Conservation (phyloP, 2,329 filamentous ascomycete genomes). For the Clarireedia monteithiana region DNA sequence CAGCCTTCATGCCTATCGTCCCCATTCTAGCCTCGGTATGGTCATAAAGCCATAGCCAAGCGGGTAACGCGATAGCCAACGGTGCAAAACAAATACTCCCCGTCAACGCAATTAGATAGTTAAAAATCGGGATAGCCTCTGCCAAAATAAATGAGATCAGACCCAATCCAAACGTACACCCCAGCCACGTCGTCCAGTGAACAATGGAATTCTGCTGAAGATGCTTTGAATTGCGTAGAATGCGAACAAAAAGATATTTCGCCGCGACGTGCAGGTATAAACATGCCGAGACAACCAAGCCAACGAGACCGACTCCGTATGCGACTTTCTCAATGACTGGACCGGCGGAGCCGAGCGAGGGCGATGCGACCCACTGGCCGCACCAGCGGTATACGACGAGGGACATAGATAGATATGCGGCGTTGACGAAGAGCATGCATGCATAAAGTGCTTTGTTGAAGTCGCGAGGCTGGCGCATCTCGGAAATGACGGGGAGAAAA, state of each 20-base stretch:
- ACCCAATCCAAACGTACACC: conserved; percentile 35
- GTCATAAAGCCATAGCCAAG: conserved; percentile 1
- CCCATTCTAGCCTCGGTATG: neutral
- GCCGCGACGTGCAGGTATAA: conserved; percentile 39
- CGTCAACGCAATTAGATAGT: conserved; percentile 25
- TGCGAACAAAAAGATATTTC: conserved; percentile 49
- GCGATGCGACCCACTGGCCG: conserved; percentile 54
- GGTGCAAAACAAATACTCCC: conserved; percentile 3
- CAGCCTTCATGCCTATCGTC: neutral
- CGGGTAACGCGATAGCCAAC: neutral
- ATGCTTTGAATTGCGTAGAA: conserved; percentile 42
- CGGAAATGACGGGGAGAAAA: conserved; percentile 57
- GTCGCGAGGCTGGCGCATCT: conserved; percentile 53
- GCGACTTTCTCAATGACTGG: conserved; percentile 51
- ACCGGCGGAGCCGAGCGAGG: conserved; percentile 53
- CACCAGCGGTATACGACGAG: conserved; percentile 33
- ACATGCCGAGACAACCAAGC: conserved; percentile 40
- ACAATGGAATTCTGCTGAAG: conserved; percentile 42
- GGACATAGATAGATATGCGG: conserved; percentile 39
- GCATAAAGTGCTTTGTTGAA: conserved; percentile 53
- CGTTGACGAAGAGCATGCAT: neutral
- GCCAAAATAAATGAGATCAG: conserved; percentile 43
- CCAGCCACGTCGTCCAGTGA: conserved; percentile 46
- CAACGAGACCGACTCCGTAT: conserved; percentile 51
- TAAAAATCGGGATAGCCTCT: conserved; percentile 47